Base-by-base conservation (phyloP, 306 rosid species). In the Cicer yamashitae region DNA sequence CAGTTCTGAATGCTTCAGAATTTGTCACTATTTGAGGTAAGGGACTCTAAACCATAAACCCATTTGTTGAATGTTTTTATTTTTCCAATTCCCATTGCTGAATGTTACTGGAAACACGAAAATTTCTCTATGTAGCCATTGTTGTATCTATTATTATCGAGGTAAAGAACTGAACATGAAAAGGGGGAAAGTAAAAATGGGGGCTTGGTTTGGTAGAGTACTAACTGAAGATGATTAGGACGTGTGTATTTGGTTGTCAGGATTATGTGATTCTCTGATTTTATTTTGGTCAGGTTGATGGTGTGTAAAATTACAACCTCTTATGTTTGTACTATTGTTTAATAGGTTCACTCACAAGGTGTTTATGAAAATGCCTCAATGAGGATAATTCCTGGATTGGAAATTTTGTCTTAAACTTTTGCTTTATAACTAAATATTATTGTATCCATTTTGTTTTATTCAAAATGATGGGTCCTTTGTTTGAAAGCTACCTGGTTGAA, bases 361-460 rank as follows among this genome's bases (percentile, higher is more conserved):
- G 58, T 67, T 47, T 46, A 58, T 46, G 57, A 7, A 67, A 67
- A 46, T 47, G 44, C 14, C 22, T 25, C 57, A 13, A 48, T 8
- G 73, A 13, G 15, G 52, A 11, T 11, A 6, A 12, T 67, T 46
- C 10, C 4, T 22, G 7, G 13, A 25, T 7, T 67, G 22, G 58
- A 47, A 48, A 34, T 10, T 10, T 67, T 10, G 1, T 45, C 4
- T 22, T 46, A 1, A 67, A 7, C 0, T 45, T 45, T 10, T 11
- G 2, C 6, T 18, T 25, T 6, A 4, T 1, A 41, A 46, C 43
- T 12, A 25, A 58, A 30, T 30, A 13, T 67, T 11, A 67, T 1
- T 47, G n/a, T 47, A 46, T 48, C 57, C 58, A 22, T 47, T 67
- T 67, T 7, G 15, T 22, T 58, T 58, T 58, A 22, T 43, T 67